Evolutionary conservation across 1,284 basidiomycete genomes (phyloP).

Genomic region (Papiliotrema laurentii): DNA sequence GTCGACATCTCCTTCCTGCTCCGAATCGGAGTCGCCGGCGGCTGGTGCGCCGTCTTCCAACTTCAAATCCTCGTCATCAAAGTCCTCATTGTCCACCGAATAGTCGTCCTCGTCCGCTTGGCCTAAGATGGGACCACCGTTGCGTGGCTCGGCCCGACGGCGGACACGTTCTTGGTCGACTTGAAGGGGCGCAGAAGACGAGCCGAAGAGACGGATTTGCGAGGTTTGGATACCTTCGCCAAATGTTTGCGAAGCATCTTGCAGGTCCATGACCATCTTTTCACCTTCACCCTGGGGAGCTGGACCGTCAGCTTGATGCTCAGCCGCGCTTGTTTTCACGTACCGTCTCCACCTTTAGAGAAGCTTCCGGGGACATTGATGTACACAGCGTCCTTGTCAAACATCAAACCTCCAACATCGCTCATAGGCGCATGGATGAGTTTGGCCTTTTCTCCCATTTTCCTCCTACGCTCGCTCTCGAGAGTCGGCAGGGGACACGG

Average conservation of each 20-base stretch:
- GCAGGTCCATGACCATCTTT: slow-evolving; percentile 93
- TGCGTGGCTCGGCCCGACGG: slow-evolving; percentile 35
- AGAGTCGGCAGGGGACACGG: slow-evolving; percentile 91
- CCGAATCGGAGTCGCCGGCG: slow-evolving; percentile 44
- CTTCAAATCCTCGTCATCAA: slow-evolving; percentile 38
- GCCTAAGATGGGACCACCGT: slow-evolving; percentile 40
- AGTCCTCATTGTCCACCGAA: slow-evolving; percentile 39
- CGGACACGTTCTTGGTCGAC: slow-evolving; percentile 34
- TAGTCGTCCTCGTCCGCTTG: slow-evolving; percentile 40
- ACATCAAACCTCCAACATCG: slow-evolving; percentile 93
- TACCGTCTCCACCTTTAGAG: slow-evolving; percentile 55
- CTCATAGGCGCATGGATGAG: slow-evolving; percentile 98
- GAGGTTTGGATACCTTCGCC: slow-evolving; percentile 76
- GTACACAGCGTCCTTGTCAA: slow-evolving; percentile 98
- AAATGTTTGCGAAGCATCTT: slow-evolving; percentile 77
- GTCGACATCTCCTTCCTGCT: slow-evolving; percentile 51
- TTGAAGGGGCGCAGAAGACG: slow-evolving; percentile 62
- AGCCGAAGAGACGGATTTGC: slow-evolving; percentile 79
- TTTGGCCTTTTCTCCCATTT: slow-evolving; percentile 92
- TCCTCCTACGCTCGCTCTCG: slow-evolving; percentile 86
- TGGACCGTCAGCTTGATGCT: slow-evolving; percentile 31
- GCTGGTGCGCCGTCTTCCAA: slow-evolving; percentile 34
- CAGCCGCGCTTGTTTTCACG: slow-evolving; percentile 11
- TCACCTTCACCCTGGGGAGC: slow-evolving; percentile 84
- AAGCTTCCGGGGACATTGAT: slow-evolving; percentile 96